Base-by-base conservation (phyloP, 179 eudicot genomes). In the Nepenthes alata region DNA sequence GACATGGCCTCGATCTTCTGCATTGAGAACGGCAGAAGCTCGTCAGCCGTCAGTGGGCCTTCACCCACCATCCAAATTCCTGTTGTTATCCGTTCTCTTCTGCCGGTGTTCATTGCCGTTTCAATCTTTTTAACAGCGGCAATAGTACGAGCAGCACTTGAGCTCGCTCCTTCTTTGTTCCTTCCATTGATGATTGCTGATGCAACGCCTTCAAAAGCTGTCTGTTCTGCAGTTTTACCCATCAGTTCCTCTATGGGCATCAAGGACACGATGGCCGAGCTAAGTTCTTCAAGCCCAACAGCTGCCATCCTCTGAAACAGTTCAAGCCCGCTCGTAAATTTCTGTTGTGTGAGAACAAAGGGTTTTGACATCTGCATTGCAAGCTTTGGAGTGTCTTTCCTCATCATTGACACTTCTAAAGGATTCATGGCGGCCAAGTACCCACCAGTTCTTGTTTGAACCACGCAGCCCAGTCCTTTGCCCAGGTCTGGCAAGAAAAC, bases 201-300 rank as follows among this genome's bases (percentile, higher is more conserved):
- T 60, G 95, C 95, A 59, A 93, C 83, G 25, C 98, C 98, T 73
- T 93, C 98, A 57, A 93, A 93, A 12, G 98, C 96, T 62, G 89
- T 75, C 68, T 93, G 98, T 64, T 89, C 96, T 3, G 98, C 90
- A 1, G 98, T 86, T 70, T 91, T 93, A 14, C 89, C 98, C 60
- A 66, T 63, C 51, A 93, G 70, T 51, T 93, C 98, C 47, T 93
- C 98, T 36, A 89, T 63, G 3, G 93, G 82, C 96, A 85, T 86
- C 77, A 82, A 12, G 35, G 86, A 62, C 35, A 75, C 65, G 11
- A 85, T 64, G 65, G 81, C 85, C 0, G 88, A 70, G 75, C 93
- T 64, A 55, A 93, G 75, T 39, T 75, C 80, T 67, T 93, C 95
- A 6, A 82, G 61, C 55, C 98, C 95, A 53, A 78, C 14, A 11